Evolutionary conservation across 2,329 filamentous ascomycete genomes (phyloP), one percentile per base, ranked within the genome.

Genomic region (Beauveria asiatica): DNA sequence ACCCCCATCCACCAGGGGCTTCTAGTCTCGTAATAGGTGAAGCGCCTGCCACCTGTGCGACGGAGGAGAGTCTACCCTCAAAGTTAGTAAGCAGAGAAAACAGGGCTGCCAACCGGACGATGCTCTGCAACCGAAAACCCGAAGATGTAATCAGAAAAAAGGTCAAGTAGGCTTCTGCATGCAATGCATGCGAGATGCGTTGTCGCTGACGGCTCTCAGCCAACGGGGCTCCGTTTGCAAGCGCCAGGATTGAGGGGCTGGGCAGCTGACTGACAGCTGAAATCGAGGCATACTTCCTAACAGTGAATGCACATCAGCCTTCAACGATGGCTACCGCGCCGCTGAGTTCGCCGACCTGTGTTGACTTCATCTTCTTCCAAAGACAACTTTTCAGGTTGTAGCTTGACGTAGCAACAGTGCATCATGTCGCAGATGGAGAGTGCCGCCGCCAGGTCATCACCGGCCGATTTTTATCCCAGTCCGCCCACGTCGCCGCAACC

Each of bases 201-300:
- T 52, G 49, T 23, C 9, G 10, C n/a, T 39, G 30, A 37, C 49
- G 30, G 27, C 19, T 19, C 41, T 2, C 44, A 57, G 54, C 54
- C 44, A 57, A 57, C 42, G 27, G 10, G 11, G 54, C 21, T 55
- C 30, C 54, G 54, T 49, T 49, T 57, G 54, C 49, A 57, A 49
- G 54, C 54, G 54, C 44, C 54, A 37, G 25, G 16, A 27, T 45
- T 57, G 54, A 57, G 54, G 54, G 54, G 54, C 19, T 49, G 23
- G 45, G 16, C 42, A 23, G 23, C 23, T 23, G 23, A 23, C 23
- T 23, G 23, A 23, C 23, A 57, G 54, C 54, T 49, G 54, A 57
- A 41, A 21, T 17, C 3, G 9, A 10, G 33, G 33, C 33, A 37
- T 2, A 13, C 33, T 37, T 10, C 33, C 5, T 6, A 16, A 37